These are phyloP conservation scores for Fraxinus ornus DNA, from an alignment of 305 asterid genomes.

Conservation along the genomic window DNA sequence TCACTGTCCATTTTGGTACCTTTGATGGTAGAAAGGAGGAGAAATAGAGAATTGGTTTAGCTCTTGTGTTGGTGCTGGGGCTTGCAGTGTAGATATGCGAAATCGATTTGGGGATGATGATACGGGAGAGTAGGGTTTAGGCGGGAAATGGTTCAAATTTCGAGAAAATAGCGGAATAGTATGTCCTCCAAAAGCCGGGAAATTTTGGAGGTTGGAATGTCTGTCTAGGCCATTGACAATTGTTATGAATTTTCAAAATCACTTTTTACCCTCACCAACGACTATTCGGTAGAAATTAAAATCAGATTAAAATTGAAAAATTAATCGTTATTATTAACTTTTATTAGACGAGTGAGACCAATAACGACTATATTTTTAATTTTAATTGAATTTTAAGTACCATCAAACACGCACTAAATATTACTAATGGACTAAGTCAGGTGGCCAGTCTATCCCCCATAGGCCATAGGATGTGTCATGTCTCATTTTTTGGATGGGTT, in stretches of 20 bases:
- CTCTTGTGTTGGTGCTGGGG: not conserved
- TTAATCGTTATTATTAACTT: too few relatives aligned
- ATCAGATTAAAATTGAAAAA: too few relatives aligned
- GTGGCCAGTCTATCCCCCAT: too few relatives aligned
- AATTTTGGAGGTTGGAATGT: not conserved
- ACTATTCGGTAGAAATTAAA: too few relatives aligned
- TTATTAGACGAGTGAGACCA: too few relatives aligned
- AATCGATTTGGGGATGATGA: constrained; percentile 20
- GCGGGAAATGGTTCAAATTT: constrained; percentile 45
- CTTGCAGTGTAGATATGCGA: constrained; percentile 9
- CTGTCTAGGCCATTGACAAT: not conserved
- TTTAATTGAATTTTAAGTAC: too few relatives aligned
- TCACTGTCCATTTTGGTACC: constrained; percentile 59
- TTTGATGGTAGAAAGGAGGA: not conserved
- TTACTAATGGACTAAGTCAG: too few relatives aligned
- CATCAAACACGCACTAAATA: too few relatives aligned
- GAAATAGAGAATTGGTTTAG: not conserved
- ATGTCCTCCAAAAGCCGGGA: constrained; percentile 6
- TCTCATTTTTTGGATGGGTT: not conserved
- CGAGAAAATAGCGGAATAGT: constrained; percentile 18
- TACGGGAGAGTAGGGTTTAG: constrained; percentile 22
- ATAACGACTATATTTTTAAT: too few relatives aligned
- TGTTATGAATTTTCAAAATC: not conserved
- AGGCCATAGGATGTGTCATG: not conserved
- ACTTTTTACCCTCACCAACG: not conserved